A percentile compares a stretch with the other conserved stretches of the same genome.
phyloP scores from a whole-genome alignment of 768 basidiomycete genomes.

The Clathrus columnatus region DNA sequence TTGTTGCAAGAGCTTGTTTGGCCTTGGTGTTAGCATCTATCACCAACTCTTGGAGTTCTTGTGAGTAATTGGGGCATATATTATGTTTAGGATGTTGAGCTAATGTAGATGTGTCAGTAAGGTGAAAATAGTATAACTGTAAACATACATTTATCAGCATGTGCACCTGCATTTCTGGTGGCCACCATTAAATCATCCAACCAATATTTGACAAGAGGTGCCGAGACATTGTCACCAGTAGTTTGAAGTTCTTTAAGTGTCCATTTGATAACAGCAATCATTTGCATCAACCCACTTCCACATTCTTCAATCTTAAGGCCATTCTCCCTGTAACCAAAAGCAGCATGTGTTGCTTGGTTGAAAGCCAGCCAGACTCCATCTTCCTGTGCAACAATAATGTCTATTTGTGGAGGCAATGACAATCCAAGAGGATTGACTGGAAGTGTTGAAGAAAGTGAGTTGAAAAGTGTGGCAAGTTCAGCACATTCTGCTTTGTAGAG shows the following conservation, averaged over 20 bases:
- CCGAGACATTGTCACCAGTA: not conserved
- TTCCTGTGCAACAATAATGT: not conserved
- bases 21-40: not conserved
- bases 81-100: too few relatives aligned
- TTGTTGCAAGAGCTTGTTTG: not conserved
- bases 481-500: too few relatives aligned
- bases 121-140: too few relatives aligned
- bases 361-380: not conserved
- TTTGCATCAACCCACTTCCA: not conserved
- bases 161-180: not conserved
- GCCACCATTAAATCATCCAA: not conserved
- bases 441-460: not conserved
- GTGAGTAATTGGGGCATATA: not conserved
- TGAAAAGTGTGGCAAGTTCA: too few relatives aligned
- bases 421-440: not conserved
- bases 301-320: not conserved
- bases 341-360: not conserved
- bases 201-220: not conserved
- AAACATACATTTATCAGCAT: too few relatives aligned
- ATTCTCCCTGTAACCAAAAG: not conserved
- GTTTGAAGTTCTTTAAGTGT: not conserved
- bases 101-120: too few relatives aligned
- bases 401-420: not conserved
- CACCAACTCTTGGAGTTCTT: not conserved
- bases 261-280: not conserved